Evolutionary conservation across 768 basidiomycete species (phyloP), one percentile per base, ranked within the genome.

Genomic region (Mycena polygramma): DNA sequence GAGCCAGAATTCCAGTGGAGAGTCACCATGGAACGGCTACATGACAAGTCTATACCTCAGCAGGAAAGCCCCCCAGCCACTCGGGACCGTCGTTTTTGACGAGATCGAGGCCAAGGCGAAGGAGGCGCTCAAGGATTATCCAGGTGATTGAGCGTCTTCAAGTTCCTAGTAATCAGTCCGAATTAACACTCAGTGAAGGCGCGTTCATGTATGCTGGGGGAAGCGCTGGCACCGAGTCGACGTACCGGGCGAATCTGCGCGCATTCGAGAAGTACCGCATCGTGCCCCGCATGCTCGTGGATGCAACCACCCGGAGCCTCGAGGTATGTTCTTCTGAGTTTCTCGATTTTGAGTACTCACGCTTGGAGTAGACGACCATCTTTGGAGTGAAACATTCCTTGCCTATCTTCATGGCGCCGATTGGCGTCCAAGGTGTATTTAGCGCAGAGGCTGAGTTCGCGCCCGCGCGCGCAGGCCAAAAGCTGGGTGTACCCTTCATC

Each of bases 171-270:
- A 36, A 8, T 14, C 15, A 20, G 41, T 20, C 53, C 15, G 13
- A 15, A 15, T 22, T 48, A 35, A 4, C 45, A 41, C 51, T 49
- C 41, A 24, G 60, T 43, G 13, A n/a, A 84, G 93, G 90, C 64
- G 80, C 92, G 9, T 96, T 90, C 81, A 83, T 89, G 81, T 96
- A 95, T 75, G 90, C 91, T 2, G 88, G 87, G 64, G 93, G 92
- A 52, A 93, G 89, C 71, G 94, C 95, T 14, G 95, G 95, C 1
- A 87, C 88, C 2, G 83, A 84, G 63, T 82, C 85, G 37, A 96
- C 95, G 3, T 88, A 92, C 76, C 82, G 77, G 13, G 89, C 88
- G 59, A 96, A 97, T 75, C 6, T 67, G 39, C 84, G 81, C 48
- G 91, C 89, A 4, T 85, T 95, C 62, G 82, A 88, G 30, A 88